A percentile compares a stretch with the other conserved stretches of the same genome.
Evolutionary conservation across 2,329 filamentous ascomycete species (phyloP).

Genomic region (Botrytis porri): DNA sequence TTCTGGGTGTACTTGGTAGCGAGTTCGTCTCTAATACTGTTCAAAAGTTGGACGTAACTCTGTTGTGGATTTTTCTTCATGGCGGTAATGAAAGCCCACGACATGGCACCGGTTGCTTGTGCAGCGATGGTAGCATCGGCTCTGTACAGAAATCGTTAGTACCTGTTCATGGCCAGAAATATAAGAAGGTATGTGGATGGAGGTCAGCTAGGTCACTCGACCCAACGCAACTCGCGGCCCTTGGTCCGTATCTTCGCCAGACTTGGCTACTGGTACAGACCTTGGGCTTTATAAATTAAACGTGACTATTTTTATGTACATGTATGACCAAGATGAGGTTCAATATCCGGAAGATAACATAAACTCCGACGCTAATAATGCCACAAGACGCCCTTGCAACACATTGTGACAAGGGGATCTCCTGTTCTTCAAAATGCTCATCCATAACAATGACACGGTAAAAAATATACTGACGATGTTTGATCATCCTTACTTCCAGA

Average conservation of each 20-base stretch:
- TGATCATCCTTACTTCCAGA: constrained; percentile 94
- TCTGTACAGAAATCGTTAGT: constrained; percentile 45
- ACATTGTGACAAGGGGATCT: constrained; percentile 52
- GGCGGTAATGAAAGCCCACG: constrained; percentile 89
- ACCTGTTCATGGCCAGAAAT: background rate
- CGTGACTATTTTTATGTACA: constrained; percentile 20
- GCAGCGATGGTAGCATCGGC: constrained; percentile 82
- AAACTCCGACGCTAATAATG: constrained; percentile 30
- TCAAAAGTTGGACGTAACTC: constrained; percentile 92
- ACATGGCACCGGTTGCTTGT: constrained; percentile 96
- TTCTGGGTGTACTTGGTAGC: constrained; percentile 87
- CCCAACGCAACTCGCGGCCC: constrained; percentile 38
- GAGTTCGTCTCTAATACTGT: constrained; percentile 90
- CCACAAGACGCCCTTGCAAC: constrained; percentile 52
- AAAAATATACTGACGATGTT: constrained; percentile 68
- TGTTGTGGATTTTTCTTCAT: constrained; percentile 92
- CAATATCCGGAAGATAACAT: constrained; percentile 26
- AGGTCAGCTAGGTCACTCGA: constrained; percentile 24
- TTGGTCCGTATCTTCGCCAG: constrained; percentile 33
- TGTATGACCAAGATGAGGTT: constrained; percentile 26
- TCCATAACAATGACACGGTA: constrained; percentile 55
- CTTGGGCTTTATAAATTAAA: constrained; percentile 32
- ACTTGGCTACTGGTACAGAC: constrained; percentile 30
- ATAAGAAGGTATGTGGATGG: background rate
- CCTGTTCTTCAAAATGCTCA: constrained; percentile 48